These are phyloP conservation scores for Sporothrix variecibatus DNA, from an alignment of 2,329 filamentous ascomycete species.

Conservation along the genomic window DNA sequence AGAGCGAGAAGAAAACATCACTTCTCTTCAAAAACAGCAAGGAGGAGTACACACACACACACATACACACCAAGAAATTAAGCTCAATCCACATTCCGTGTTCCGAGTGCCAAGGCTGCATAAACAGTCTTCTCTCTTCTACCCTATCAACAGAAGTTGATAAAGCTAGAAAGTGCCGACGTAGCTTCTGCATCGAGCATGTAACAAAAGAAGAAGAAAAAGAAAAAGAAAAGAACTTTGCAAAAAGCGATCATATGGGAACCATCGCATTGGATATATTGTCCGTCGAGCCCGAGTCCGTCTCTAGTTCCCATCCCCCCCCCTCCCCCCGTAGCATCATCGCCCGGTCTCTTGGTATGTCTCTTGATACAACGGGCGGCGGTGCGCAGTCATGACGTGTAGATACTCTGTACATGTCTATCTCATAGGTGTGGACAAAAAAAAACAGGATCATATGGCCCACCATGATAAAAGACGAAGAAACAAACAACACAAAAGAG, in stretches of 20 bases:
- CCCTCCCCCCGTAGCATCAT: background rate
- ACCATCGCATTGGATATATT: background rate
- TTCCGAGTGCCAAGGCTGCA: slow-evolving; percentile 5
- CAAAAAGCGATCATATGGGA: background rate
- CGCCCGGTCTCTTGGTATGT: background rate
- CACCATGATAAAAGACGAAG: background rate
- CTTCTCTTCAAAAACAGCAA: background rate
- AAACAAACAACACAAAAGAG: background rate
- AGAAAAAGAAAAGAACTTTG: background rate
- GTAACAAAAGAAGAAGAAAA: background rate
- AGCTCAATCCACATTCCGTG: background rate
- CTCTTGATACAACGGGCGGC: background rate
- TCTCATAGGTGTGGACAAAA: background rate
- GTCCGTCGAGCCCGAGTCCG: background rate
- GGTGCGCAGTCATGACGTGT: background rate
- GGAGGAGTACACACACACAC: background rate
- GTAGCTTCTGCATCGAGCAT: background rate
- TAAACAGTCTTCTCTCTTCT: background rate
- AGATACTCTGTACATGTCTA: background rate
- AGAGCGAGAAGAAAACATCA: background rate
- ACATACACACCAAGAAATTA: background rate
- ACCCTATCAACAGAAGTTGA: background rate
- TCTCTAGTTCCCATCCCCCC: background rate
- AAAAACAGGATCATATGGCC: background rate
- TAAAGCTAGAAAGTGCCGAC: background rate